phyloP scores from a whole-genome alignment of 306 rosid species.

The Biancaea sappan region DNA sequence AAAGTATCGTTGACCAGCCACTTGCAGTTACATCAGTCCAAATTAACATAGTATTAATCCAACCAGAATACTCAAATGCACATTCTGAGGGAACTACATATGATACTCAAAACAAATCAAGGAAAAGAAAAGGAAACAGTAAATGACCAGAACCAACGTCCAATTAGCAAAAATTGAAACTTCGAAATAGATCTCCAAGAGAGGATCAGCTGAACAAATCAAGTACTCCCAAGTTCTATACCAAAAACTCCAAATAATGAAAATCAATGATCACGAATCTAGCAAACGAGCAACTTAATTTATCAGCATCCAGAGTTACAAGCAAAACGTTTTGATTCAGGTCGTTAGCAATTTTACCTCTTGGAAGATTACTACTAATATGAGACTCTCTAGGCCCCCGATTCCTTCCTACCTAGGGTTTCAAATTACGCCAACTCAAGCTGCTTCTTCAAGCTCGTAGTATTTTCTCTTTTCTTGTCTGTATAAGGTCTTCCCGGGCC shows the following conservation, averaged over 20 bases:
- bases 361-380: neutral
- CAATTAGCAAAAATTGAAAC: neutral
- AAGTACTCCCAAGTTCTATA: neutral
- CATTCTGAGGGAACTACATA: no score
- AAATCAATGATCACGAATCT: neutral
- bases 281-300: neutral
- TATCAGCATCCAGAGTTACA: neutral
- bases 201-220: neutral
- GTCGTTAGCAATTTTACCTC: neutral
- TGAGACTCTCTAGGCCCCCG: neutral
- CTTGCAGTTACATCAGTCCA: neutral
- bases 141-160: neutral
- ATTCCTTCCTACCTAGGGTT: constrained; percentile 17
- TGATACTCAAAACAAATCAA: neutral
- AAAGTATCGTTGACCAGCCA: neutral
- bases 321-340: neutral
- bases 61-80: neutral
- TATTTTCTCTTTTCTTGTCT: neutral
- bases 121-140: neutral
- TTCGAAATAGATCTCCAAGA: neutral
- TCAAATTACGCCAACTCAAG: neutral
- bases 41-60: neutral
- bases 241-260: neutral
- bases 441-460: neutral
- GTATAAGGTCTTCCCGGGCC: neutral